These are phyloP conservation scores for Taphrina populina DNA, from an alignment of 1,139 yeast species.

Conservation along the genomic window DNA sequence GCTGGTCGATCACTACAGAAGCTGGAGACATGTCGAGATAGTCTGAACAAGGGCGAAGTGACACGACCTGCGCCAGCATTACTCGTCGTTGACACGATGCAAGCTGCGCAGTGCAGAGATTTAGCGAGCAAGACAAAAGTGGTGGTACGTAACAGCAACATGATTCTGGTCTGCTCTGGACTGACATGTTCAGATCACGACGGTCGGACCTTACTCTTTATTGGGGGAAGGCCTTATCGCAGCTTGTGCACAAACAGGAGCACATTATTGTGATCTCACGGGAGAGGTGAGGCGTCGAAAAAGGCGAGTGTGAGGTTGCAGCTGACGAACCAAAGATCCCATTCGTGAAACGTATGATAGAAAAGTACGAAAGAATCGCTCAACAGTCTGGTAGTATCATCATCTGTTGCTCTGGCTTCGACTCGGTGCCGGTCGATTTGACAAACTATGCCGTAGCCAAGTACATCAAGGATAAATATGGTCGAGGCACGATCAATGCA, in stretches of 20 bases:
- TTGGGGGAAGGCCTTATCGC: constrained; percentile 1
- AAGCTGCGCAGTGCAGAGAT: not conserved
- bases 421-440: constrained; percentile 13
- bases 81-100: constrained; percentile 7
- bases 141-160: constrained; percentile 5
- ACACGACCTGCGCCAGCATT: constrained; percentile 2
- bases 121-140: constrained; percentile 11
- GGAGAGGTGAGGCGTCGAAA: constrained; percentile 8
- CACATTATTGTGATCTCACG: constrained; percentile 21
- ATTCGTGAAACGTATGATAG: constrained; percentile 6
- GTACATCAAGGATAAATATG: constrained; percentile 1
- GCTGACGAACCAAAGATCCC: constrained; percentile 8
- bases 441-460: constrained; percentile 1
- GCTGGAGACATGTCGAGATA: constrained; percentile 1
- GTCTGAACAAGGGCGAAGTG: not conserved
- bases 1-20: constrained; percentile 12
- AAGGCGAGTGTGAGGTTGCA: not conserved
- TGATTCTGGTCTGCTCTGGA: no score
- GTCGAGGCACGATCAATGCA: not conserved
- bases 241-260: constrained; percentile 16
- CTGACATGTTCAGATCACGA: constrained; percentile 2
- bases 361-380: not conserved
- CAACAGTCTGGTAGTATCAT: constrained; percentile 3
- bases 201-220: constrained; percentile 14
- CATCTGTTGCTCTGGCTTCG: constrained; percentile 12